These are phyloP conservation scores for Mycena belliarum DNA, from an alignment of 768 basidiomycete genomes.

Conservation along the genomic window DNA sequence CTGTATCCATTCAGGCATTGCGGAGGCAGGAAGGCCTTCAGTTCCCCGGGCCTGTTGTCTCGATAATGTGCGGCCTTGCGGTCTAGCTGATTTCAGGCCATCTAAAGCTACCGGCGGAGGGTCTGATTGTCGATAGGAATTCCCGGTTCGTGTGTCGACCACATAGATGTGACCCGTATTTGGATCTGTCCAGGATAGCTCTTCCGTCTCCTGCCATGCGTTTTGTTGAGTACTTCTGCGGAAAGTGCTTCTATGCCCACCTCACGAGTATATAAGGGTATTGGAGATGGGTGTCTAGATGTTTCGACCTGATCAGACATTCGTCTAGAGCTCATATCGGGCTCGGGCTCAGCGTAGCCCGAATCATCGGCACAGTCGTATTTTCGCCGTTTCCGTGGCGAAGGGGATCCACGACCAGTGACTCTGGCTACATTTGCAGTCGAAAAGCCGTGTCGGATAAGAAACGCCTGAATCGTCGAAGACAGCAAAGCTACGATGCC, in stretches of 20 bases:
- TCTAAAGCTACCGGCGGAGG: conserved; percentile 16
- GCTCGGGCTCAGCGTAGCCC: conserved; percentile 32
- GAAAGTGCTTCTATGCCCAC: not conserved
- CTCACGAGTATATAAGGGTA: conserved; percentile 12
- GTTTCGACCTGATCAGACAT: conserved; percentile 1
- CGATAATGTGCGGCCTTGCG: conserved; percentile 17
- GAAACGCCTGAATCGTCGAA: conserved; percentile 59
- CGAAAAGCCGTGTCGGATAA: conserved; percentile 62
- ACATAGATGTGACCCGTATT: conserved; percentile 55
- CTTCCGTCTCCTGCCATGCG: conserved; percentile 31
- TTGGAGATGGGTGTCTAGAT: conserved; percentile 13
- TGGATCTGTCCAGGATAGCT: conserved; percentile 65
- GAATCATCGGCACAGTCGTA: conserved; percentile 36
- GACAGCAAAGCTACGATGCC: conserved; percentile 57
- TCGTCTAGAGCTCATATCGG: not conserved
- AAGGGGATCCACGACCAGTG: conserved; percentile 28
- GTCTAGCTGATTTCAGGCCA: conserved; percentile 28
- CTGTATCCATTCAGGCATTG: conserved; percentile 64
- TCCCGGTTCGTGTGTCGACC: conserved; percentile 70
- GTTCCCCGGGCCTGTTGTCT: conserved; percentile 21
- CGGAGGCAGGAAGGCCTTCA: conserved; percentile 19
- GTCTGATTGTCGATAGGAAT: conserved; percentile 48
- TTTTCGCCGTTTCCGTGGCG: conserved; percentile 57
- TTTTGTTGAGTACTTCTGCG: not conserved
- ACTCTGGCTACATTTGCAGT: conserved; percentile 21